These are phyloP conservation scores for Didymella exigua DNA, from an alignment of 2,329 filamentous ascomycete species.

Conservation along the genomic window DNA sequence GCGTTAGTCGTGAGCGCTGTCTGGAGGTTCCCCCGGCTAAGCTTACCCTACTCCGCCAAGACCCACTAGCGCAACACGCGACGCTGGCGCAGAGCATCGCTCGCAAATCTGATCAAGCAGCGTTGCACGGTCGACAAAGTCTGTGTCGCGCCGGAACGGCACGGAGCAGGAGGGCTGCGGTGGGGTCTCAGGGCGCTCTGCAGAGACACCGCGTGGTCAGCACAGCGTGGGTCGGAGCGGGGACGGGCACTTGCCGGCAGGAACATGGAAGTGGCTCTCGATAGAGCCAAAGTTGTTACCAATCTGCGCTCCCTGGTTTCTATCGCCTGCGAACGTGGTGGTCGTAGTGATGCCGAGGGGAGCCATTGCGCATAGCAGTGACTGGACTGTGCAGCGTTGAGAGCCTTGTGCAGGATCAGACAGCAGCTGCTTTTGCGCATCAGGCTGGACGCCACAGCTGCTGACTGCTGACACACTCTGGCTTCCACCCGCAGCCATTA, in stretches of 20 bases:
- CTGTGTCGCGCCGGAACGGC: slow-evolving; percentile 28
- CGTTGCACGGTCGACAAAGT: slow-evolving; percentile 31
- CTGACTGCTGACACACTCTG: not conserved
- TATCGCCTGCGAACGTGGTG: not conserved
- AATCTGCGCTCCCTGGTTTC: not conserved
- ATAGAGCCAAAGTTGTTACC: not conserved
- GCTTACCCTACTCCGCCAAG: slow-evolving; percentile 32
- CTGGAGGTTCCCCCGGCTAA: not conserved
- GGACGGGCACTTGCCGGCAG: not conserved
- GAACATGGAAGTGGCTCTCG: slow-evolving; percentile 14
- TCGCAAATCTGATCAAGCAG: slow-evolving; percentile 12
- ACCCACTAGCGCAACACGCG: slow-evolving; percentile 31
- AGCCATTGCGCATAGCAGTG: not conserved
- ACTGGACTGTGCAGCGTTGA: not conserved
- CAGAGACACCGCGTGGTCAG: not conserved
- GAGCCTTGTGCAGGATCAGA: no score
- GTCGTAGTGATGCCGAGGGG: not conserved
- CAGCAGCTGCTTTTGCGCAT: not conserved
- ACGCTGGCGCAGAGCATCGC: slow-evolving; percentile 14
- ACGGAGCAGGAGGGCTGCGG: not conserved
- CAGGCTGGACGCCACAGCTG: not conserved
- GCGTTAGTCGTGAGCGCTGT: not conserved
- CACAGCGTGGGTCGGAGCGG: not conserved
- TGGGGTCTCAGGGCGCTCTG: no score
- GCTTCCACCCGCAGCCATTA: not conserved